phyloP scores from a whole-genome alignment of 1,284 basidiomycete species.

The Heterobasidion irregulare region DNA sequence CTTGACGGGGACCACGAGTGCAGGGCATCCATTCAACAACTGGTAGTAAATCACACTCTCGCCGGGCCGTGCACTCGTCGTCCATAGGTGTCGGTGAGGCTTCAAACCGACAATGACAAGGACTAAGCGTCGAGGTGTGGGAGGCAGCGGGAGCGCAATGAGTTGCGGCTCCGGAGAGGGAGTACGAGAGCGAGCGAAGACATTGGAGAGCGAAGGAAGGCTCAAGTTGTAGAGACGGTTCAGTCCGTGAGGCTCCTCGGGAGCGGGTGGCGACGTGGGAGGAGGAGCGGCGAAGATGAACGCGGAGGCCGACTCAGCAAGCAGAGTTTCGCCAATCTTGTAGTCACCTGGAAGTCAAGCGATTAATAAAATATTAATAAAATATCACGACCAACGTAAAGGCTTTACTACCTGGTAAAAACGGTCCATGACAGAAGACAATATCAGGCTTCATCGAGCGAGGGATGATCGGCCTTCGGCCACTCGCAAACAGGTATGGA shows the following conservation, averaged over 20 bases:
- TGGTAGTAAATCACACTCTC: conserved; percentile 58
- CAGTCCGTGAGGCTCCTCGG: conserved; percentile 6
- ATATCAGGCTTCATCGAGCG: conserved; percentile 57
- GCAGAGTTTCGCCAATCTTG: conserved; percentile 46
- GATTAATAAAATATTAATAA: background rate
- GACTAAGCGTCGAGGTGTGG: conserved; percentile 43
- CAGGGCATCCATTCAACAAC: conserved; percentile 52
- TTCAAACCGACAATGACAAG: conserved; percentile 48
- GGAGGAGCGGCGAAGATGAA: conserved; percentile 35
- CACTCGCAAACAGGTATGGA: conserved; percentile 57
- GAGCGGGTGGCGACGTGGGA: conserved; percentile 5
- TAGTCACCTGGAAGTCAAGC: conserved; percentile 38
- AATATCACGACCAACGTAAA: background rate
- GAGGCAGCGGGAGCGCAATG: conserved; percentile 32
- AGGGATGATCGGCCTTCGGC: conserved; percentile 48
- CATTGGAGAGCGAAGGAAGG: conserved; percentile 23
- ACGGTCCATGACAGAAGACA: conserved; percentile 60
- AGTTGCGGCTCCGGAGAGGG: conserved; percentile 41
- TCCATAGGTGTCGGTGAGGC: conserved; percentile 52
- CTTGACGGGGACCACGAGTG: conserved; percentile 50
- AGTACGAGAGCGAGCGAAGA: conserved; percentile 38
- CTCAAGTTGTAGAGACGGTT: conserved; percentile 10
- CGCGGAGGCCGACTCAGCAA: conserved; percentile 42
- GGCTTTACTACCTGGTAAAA: conserved; percentile 35
- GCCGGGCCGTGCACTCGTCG: conserved; percentile 44